A percentile compares a stretch with the other conserved stretches of the same genome.
Conservation (phyloP, 164 flowering plant species). For the Taxillus chinensis region DNA sequence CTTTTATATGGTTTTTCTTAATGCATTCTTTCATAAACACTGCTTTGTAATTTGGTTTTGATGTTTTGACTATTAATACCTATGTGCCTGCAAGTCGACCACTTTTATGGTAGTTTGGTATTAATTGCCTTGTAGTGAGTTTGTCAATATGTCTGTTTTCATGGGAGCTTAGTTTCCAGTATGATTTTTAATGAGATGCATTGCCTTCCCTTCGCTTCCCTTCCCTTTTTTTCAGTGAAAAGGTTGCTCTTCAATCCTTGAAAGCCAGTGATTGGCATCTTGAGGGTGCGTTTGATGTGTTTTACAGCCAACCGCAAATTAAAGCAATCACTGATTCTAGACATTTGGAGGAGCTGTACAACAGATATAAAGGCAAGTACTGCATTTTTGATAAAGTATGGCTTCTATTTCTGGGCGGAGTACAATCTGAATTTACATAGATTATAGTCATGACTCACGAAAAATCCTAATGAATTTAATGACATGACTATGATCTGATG, state of each 20-base stretch:
- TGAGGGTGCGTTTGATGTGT: conserved; percentile 88
- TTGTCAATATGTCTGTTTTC: background rate
- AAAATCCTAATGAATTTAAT: too few species aligned
- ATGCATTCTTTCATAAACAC: too few species aligned
- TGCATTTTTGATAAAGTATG: background rate
- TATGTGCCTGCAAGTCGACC: too few species aligned
- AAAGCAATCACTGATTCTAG: conserved; percentile 62
- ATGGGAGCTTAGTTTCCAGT: background rate
- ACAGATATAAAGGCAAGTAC: conserved; percentile 75
- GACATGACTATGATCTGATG: too few species aligned
- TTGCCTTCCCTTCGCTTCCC: background rate
- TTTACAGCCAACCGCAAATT: conserved; percentile 79
- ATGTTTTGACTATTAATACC: too few species aligned
- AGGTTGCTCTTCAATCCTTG: conserved; percentile 64
- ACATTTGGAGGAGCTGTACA: conserved; percentile 84
- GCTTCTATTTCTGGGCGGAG: too few species aligned
- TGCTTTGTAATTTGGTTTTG: too few species aligned
- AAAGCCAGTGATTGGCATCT: conserved; percentile 93
- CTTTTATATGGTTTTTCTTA: too few species aligned
- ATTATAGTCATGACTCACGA: too few species aligned
- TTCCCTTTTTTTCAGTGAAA: conserved; percentile 74
- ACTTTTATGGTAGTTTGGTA: too few species aligned
- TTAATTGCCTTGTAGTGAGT: background rate
- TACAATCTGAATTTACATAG: too few species aligned
- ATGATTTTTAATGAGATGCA: background rate